Percentiles rank a stretch among this genome's conserved stretches.
Conservation (phyloP, 345 rosid species). For the Aurinia saxatilis region DNA sequence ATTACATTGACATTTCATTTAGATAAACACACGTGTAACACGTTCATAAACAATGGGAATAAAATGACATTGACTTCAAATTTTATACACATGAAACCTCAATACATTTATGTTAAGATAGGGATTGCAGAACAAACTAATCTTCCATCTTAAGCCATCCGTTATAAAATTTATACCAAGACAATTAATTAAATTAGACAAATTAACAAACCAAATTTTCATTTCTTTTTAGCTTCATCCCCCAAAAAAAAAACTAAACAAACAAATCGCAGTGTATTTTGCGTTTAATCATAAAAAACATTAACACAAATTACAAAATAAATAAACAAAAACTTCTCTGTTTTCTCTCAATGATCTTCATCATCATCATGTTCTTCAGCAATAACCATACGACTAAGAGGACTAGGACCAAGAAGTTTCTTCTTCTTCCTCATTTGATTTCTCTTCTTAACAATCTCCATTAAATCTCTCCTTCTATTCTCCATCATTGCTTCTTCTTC, state of each 20-base stretch:
- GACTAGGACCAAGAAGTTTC: constrained; percentile 91
- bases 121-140: constrained; percentile 11
- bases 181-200: not conserved
- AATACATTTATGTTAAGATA: not conserved
- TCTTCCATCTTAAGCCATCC: constrained; percentile 22
- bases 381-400: constrained; percentile 67
- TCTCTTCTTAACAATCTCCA: constrained; percentile 79
- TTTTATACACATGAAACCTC: not conserved
- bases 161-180: not conserved
- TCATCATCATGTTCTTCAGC: constrained; percentile 34
- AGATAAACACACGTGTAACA: not conserved
- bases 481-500: constrained; percentile 95
- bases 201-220: not conserved
- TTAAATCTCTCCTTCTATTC: constrained; percentile 63
- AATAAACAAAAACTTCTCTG: not conserved
- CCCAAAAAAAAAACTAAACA: not conserved
- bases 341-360: not conserved
- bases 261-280: no score
- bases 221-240: not conserved
- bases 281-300: no score
- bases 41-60: not conserved
- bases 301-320: not conserved
- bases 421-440: constrained; percentile 50
- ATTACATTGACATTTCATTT: not conserved
- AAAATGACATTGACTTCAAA: not conserved